Evolutionary conservation across 352 stramenopile genomes (phyloP), one percentile per base, ranked within the genome.

Genomic region (Phytophthora megakarya): DNA sequence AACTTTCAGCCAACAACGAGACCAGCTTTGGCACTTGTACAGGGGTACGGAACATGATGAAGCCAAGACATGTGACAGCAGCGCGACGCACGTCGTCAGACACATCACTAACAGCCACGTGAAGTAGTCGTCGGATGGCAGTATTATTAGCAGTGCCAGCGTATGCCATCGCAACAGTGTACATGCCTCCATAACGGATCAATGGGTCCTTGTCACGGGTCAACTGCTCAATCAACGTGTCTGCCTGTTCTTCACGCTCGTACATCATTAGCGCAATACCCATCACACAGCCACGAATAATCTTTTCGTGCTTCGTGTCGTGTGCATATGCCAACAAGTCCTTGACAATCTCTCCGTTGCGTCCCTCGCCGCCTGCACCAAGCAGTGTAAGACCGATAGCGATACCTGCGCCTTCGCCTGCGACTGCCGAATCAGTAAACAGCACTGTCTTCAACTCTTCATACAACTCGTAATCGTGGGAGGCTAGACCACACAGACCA

Each of bases 231-330:
- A 99, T 99, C n/a, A 98, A 75, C 0, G 79, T 77, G 55, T 99
- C 97, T 0, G 96, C 96, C 47, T 96, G 90, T 64, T 99, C 97
- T 75, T 99, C 97, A 47, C 96, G 92, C 58, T 98, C 97, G 67
- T 98, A 99, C 73, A 98, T 97, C 73, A 98, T 98, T 8, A 99
- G 81, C n/a, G 98, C 97, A 40, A 99, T 86, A 48, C 96, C 96
- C 81, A 99, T 97, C 25, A 98, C 92, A 58, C 98, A 95, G 23
- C 97, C 98, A 32, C 97, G 95, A 65, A 99, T 99, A 68, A 99
- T 99, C 75, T 99, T 99, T 77, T 99, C 98, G 81, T 99, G 97
- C 59, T 98, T 95, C 13, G 97, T 99, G 66, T 99, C 97, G 64
- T 98, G 90, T 16, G 97, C 94, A 70, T 99, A 99, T 33, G 94